Base-by-base conservation (phyloP, 1,139 yeast species). In the Citeromyces hawaiiensis region DNA sequence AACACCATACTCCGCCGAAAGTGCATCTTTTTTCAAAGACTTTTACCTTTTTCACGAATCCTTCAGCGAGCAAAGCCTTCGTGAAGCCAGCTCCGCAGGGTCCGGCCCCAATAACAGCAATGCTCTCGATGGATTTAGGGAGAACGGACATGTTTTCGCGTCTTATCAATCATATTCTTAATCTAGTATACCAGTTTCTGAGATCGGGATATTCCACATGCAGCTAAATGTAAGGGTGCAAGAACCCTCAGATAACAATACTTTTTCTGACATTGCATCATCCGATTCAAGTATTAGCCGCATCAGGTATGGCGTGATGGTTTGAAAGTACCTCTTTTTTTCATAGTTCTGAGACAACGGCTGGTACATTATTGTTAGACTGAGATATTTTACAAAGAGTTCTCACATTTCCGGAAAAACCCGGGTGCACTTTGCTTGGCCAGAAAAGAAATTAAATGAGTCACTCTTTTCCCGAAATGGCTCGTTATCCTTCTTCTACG, bases 41-140 rank as follows among this genome's bases (percentile, higher is more conserved):
- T 40, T 64, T 65, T 44, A 76, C 59, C 36, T 53, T 55, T 19
- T 59, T 56, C 45, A 74, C 72, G 10, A 55, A 49, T 3, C 57
- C 52, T 46, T 72, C 78, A 9, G 61, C 63, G 3, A 66, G 43
- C 16, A 77, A 57, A 1, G 82, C 76, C 45, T 70, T 70, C 9
- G 78, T 64, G 7, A 72, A 55, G 1, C 74, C 79, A 4, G 77
- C 64, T 4, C 86, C 87, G 39, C 75, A 66, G 0, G 87, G 85
- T 1, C 88, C 88, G 7, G 73, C 83, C 2, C 88, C 87, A 33
- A 77, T 60, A 9, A 72, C 66, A 1, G 76, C 76, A 9, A 72
- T 58, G 17, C 55, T 52, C 39, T 56, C 53, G 38, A 60, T 51
- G 7, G 30, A n/a, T 33, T 37, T 31, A 8, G 40, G 42, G 13